Evolutionary conservation across 352 stramenopile species (phyloP), one percentile per base, ranked within the genome.

Genomic region (Phytophthora palmivora): DNA sequence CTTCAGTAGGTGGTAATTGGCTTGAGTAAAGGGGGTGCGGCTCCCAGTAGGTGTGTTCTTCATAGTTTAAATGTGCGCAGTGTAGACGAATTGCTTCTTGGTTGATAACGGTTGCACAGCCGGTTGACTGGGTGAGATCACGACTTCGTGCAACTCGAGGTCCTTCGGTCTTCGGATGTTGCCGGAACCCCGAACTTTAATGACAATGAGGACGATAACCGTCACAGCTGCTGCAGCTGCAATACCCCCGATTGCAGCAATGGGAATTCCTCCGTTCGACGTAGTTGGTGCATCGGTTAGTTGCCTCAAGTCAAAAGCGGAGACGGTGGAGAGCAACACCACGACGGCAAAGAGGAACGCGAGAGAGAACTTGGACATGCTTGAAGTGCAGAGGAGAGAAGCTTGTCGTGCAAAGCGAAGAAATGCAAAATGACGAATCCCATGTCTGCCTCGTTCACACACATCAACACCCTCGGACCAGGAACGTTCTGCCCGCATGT

Each of bases 71-170:
- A 84, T 84, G 49, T 84, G 73, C 48, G 76, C 76, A 28, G 76
- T 84, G 50, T 84, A 84, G 41, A 84, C 70, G 42, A 80, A 82
- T 32, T 80, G 55, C 51, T 72, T 80, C 22, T 46, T 78, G 22
- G 55, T 72, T 5, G 61, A 77, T 42, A 68, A 37, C 16, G 67
- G 70, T 15, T 78, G 66, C 18, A 38, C 46, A 4, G 46, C 44
- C 14, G 59, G 66, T 37, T 67, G 63, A 3, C 63, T 79, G n/a
- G 76, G 76, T 16, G 76, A 80, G 39, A 84, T 77, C 30, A 81
- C 63, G 22, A 82, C 61, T 49, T 82, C 59, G 30, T 75, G 62
- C 19, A 76, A 58, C 22, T 82, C 60, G 21, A 63, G 21, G 12
- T 62, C n/a, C 37, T 66, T 67, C 12, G 52, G 53, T 56, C 41